Evolutionary conservation across 768 basidiomycete species (phyloP), one percentile per base, ranked within the genome.

Genomic region (Amanita phalloides): DNA sequence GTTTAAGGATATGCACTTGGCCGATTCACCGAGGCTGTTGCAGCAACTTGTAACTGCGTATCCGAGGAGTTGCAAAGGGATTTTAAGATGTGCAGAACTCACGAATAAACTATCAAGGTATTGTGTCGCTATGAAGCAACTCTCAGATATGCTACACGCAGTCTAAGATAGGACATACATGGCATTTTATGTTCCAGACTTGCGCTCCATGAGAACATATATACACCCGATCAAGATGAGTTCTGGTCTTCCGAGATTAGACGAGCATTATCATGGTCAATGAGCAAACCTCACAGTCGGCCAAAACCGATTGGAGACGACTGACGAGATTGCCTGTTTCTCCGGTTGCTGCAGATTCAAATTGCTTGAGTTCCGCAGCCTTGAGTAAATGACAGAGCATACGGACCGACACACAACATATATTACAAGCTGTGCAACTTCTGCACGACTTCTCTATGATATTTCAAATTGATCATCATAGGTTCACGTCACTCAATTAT

Each of bases 31-130:
- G 49, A 50, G 49, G 49, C 32, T 20, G 36, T 41, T 50, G 41
- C 21, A 32, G 32, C 20, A 21, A 41, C 20, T 38, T 4, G n/a
- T 21, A 32, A 17, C 49, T 20, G 11, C 33, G 49, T 41, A 50
- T 50, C 49, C 49, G 49, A 50, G 49, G 49, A 50, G 28, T 50
- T 50, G 49, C 20, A 23, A 32, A 39, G 48, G 21, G 23, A 38
- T 20, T 33, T 13, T 21, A 20, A 48, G 36, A 26, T n/a, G 39
- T 38, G 14, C 14, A 30, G 39, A 49, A 42, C 49, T 41, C 49
- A 50, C 49, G 8, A 30, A 32, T 43, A 50, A 35, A 43, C 41
- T 50, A 33, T 32, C 32, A 32, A 32, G 32, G 32, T 32, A 32
- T 37, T 36, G 38, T 41, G 48, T 49, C 35, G 48, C 48, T 38